These are phyloP conservation scores for Vaccinium vitisidaea DNA, from an alignment of 148 eudicot species.

Conservation along the genomic window DNA sequence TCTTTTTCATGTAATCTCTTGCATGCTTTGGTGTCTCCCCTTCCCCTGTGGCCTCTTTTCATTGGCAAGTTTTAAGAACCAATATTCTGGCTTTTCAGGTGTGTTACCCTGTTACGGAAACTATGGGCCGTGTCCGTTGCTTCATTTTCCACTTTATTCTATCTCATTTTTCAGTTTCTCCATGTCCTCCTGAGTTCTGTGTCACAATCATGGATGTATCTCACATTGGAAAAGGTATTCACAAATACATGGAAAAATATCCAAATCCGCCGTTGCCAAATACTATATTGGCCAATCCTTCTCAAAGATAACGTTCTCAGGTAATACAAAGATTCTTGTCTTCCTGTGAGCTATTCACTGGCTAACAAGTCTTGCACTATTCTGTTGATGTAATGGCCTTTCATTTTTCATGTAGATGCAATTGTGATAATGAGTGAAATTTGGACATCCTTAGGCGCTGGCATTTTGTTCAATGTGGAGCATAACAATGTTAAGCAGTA, in stretches of 20 bases:
- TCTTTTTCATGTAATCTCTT: constrained; percentile 48
- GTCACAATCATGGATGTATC: constrained; percentile 33
- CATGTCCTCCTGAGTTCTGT: constrained; percentile 40
- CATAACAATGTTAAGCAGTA: background rate
- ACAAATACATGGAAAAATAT: constrained; percentile 55
- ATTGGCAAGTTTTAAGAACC: constrained; percentile 19
- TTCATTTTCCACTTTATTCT: constrained; percentile 58
- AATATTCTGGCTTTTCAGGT: constrained; percentile 46
- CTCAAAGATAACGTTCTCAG: constrained; percentile 61
- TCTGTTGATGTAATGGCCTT: too few species aligned
- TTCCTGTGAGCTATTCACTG: background rate
- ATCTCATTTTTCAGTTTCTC: constrained; percentile 55
- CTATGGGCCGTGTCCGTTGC: constrained; percentile 60
- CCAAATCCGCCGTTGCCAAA: constrained; percentile 66
- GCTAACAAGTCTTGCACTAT: too few species aligned
- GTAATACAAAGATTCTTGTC: constrained; percentile 32
- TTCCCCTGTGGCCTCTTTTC: constrained; percentile 1
- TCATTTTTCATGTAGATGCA: background rate
- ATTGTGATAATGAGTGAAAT: constrained; percentile 1
- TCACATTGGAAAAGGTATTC: constrained; percentile 42
- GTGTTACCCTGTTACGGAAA: constrained; percentile 38
- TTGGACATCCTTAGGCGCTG: background rate
- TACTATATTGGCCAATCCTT: constrained; percentile 78
- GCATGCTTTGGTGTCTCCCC: constrained; percentile 10
- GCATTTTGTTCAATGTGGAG: background rate